Evolutionary conservation across 2,329 filamentous ascomycete species (phyloP).

Genomic region (Fusarium sp.): DNA sequence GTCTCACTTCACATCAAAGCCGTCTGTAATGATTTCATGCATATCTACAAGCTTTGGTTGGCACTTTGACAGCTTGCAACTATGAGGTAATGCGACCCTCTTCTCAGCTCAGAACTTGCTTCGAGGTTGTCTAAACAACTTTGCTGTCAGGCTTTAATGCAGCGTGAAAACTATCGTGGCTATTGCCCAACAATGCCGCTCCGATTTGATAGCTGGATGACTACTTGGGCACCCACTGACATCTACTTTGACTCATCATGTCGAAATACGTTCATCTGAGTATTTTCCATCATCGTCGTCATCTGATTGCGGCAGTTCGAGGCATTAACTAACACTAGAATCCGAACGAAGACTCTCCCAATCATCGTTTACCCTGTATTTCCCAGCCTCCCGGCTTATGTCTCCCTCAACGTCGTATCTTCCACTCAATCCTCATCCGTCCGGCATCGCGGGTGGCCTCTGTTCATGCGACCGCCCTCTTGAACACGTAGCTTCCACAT

Average conservation of each 20-base stretch:
- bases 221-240: too few relatives aligned
- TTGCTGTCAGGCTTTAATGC: slow-evolving; percentile 18
- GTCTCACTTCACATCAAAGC: slow-evolving; percentile 9
- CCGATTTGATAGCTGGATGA: not conserved
- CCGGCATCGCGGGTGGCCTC: slow-evolving; percentile 43
- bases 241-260: not conserved
- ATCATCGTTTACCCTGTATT: slow-evolving; percentile 38
- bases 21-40: slow-evolving; percentile 15
- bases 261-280: not conserved
- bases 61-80: slow-evolving; percentile 3
- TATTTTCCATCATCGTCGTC: not conserved
- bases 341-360: slow-evolving; percentile 8
- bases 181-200: not conserved
- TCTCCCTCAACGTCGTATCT: slow-evolving; percentile 29
- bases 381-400: slow-evolving; percentile 46
- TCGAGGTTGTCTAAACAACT: not conserved
- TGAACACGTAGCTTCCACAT: slow-evolving; percentile 34
- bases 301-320: slow-evolving; percentile 6
- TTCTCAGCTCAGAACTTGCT: not conserved
- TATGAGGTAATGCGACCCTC: slow-evolving; percentile 8
- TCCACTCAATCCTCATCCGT: slow-evolving; percentile 33
- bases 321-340: not conserved
- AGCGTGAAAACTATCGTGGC: not conserved
- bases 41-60: slow-evolving; percentile 4
- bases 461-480: slow-evolving; percentile 42